Evolutionary conservation across 2,329 filamentous ascomycete species (phyloP).

Genomic region (Cytospora mali): DNA sequence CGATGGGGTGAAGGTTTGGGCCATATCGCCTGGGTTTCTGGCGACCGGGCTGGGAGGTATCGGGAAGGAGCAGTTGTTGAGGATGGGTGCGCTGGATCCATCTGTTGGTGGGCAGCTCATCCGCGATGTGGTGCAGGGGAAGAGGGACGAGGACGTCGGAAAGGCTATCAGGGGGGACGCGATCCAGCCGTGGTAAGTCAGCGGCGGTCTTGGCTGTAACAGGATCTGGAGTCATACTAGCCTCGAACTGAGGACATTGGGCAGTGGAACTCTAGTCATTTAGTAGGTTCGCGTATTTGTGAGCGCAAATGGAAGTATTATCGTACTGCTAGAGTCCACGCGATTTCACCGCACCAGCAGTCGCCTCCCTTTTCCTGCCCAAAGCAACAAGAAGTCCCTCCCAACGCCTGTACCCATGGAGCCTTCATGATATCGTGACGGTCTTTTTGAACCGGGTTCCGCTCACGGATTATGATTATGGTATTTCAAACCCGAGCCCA

Average conservation of each 20-base stretch:
- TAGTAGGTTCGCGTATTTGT: not conserved
- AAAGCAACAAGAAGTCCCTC: not conserved
- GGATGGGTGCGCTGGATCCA: slow-evolving; percentile 41
- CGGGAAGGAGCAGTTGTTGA: slow-evolving; percentile 38
- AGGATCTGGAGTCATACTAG: not conserved
- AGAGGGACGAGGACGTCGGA: slow-evolving; percentile 21
- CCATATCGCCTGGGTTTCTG: slow-evolving; percentile 22
- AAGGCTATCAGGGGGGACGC: slow-evolving; percentile 16
- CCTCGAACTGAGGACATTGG: not conserved
- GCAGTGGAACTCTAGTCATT: not conserved
- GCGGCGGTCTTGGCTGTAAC: not conserved
- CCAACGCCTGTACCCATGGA: not conserved
- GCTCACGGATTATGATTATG: too few relatives aligned
- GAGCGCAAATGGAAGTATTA: not conserved
- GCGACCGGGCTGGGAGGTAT: slow-evolving; percentile 19
- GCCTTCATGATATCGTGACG: not conserved
- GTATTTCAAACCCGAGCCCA: not conserved
- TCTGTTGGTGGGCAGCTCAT: slow-evolving; percentile 44
- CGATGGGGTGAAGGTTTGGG: slow-evolving; percentile 48
- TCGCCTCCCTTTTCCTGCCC: not conserved
- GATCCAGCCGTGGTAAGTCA: slow-evolving; percentile 14
- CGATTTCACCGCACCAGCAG: not conserved
- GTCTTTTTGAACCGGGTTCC: not conserved
- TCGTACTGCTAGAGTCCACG: not conserved
- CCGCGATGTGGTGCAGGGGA: slow-evolving; percentile 35